Percentiles rank a stretch among this genome's conserved stretches.
Evolutionary conservation across 2,329 filamentous ascomycete genomes (phyloP).

Genomic region (Fusarium caatingaense): DNA sequence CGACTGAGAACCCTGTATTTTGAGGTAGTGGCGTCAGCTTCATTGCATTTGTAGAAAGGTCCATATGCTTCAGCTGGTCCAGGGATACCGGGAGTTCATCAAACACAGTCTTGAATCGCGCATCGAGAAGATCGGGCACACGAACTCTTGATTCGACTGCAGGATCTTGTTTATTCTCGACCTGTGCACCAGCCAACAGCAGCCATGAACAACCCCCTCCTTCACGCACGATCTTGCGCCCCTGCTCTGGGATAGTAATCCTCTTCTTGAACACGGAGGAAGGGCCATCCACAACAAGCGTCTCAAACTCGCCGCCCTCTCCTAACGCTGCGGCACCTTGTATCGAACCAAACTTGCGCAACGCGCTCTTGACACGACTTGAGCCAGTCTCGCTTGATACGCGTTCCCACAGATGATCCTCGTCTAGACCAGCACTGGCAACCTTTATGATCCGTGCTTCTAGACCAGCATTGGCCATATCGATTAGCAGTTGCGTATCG

Average conservation of each 20-base stretch:
- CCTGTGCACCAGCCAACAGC: conserved; percentile 67
- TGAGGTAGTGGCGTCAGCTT: conserved; percentile 1
- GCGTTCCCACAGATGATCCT: conserved; percentile 82
- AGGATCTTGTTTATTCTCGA: conserved; percentile 57
- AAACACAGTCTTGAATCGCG: conserved; percentile 62
- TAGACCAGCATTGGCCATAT: conserved; percentile 82
- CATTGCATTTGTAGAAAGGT: conserved; percentile 8
- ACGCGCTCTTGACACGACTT: conserved; percentile 61
- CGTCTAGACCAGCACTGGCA: conserved; percentile 88
- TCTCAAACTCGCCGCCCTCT: conserved; percentile 97
- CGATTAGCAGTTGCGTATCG: conserved; percentile 73
- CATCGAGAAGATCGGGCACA: conserved; percentile 75
- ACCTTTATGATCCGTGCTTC: conserved; percentile 96
- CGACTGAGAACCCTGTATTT: conserved; percentile 21
- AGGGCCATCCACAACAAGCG: conserved; percentile 86
- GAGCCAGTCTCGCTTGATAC: conserved; percentile 70
- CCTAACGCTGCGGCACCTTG: conserved; percentile 79
- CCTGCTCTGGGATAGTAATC: conserved; percentile 70
- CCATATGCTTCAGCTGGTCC: conserved; percentile 9
- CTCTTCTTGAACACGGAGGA: conserved; percentile 75
- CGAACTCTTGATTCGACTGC: conserved; percentile 53
- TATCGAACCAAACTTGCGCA: conserved; percentile 74
- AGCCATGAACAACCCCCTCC: conserved; percentile 84
- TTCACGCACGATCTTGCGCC: conserved; percentile 67
- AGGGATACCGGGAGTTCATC: conserved; percentile 44